A percentile compares a stretch with the other conserved stretches of the same genome.
Conservation (phyloP, 148 eudicot genomes). For the Oxyria digyna region DNA sequence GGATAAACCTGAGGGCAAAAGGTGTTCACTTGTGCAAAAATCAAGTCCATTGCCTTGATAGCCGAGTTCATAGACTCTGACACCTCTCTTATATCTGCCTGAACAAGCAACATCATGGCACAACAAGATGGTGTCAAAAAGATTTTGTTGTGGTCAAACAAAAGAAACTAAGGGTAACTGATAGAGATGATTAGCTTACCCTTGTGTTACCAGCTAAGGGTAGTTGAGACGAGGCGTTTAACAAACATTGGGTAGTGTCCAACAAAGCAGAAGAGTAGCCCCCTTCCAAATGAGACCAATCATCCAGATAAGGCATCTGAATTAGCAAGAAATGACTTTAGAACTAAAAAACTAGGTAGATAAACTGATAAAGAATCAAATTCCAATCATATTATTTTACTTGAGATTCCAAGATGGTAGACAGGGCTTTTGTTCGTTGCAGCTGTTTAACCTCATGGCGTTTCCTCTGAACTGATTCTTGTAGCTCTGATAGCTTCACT, state of each 20-base stretch:
- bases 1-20: conserved; percentile 39
- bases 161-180: background rate
- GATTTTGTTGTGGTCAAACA: background rate
- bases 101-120: conserved; percentile 10
- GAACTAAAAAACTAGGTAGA: background rate
- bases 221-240: conserved; percentile 47
- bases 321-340: background rate
- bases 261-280: conserved; percentile 42
- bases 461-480: conserved; percentile 38
- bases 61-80: conserved; percentile 48
- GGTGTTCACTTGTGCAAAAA: conserved; percentile 31
- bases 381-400: conserved; percentile 32
- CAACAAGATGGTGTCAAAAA: background rate
- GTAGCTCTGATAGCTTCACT: conserved; percentile 41
- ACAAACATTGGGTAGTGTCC: conserved; percentile 38
- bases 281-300: conserved; percentile 62
- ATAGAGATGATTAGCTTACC: conserved; percentile 23
- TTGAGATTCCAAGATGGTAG: conserved; percentile 46
- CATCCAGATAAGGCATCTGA: conserved; percentile 60
- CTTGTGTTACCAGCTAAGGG: conserved; percentile 51
- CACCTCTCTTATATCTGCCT: conserved; percentile 45
- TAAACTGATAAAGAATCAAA: background rate
- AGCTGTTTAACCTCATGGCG: conserved; percentile 40
- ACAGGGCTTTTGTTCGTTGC: conserved; percentile 26
- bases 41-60: conserved; percentile 38